These are phyloP conservation scores for Melocanna baccifera DNA, from an alignment of 176 grass and related monocot species.

Conservation along the genomic window DNA sequence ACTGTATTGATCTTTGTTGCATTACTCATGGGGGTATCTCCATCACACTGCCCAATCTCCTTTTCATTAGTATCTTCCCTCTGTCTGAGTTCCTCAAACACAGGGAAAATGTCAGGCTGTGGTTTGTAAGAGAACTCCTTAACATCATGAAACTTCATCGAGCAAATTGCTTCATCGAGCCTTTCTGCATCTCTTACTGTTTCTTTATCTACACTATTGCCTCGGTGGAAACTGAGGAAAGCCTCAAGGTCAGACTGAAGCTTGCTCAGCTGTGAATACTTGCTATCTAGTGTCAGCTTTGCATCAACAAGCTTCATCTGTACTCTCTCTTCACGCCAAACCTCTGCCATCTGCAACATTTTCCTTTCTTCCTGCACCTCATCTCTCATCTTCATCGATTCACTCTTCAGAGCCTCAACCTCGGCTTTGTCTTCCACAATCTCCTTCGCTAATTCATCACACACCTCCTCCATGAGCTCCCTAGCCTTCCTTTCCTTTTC, in stretches of 20 bases:
- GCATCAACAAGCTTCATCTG: constrained; percentile 97
- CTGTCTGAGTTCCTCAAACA: constrained; percentile 59
- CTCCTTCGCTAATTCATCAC: constrained; percentile 72
- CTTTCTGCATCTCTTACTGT: constrained; percentile 43
- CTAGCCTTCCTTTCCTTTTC: constrained; percentile 77
- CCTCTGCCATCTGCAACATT: constrained; percentile 97
- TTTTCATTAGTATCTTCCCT: constrained; percentile 44
- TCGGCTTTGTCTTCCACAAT: constrained; percentile 74
- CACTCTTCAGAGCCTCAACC: constrained; percentile 69
- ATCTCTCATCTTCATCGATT: constrained; percentile 63
- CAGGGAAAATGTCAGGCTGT: constrained; percentile 56
- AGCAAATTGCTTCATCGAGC: constrained; percentile 52
- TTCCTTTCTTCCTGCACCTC: constrained; percentile 81
- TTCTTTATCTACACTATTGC: constrained; percentile 31
- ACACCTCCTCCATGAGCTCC: constrained; percentile 72
- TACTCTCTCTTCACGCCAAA: constrained; percentile 96
- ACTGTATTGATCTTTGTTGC: constrained; percentile 50
- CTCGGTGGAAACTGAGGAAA: constrained; percentile 52
- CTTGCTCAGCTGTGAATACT: constrained; percentile 63
- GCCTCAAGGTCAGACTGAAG: constrained; percentile 65
- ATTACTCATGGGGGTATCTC: constrained; percentile 34
- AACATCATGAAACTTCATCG: constrained; percentile 36
- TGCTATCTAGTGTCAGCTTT: constrained; percentile 73
- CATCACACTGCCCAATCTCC: constrained; percentile 42
- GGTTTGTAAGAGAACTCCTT: constrained; percentile 65